Evolutionary conservation across 1,139 yeast genomes (phyloP).

Genomic region (Scheffersomyces titani): DNA sequence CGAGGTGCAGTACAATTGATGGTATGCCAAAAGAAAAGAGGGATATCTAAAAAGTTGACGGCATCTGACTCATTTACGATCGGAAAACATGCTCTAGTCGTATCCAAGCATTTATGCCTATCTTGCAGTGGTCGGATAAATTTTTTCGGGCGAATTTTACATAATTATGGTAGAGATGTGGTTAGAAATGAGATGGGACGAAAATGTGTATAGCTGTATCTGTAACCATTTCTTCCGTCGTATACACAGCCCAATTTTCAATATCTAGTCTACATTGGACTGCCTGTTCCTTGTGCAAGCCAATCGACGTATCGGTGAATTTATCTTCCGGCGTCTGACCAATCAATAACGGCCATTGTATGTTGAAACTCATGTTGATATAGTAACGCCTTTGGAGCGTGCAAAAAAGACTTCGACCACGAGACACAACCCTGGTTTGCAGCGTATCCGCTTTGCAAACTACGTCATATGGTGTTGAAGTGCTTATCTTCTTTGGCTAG

Average conservation of each 20-base stretch:
- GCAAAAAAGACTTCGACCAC: neutral
- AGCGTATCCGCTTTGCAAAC: neutral
- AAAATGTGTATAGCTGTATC: too few species aligned
- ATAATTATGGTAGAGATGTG: too few species aligned
- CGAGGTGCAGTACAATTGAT: neutral
- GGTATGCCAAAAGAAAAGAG: neutral
- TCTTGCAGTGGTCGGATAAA: neutral
- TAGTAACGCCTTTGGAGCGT: neutral
- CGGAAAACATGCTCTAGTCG: neutral
- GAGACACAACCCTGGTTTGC: neutral
- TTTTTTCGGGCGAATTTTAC: neutral
- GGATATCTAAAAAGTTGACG: neutral
- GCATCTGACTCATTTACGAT: neutral
- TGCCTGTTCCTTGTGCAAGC: neutral
- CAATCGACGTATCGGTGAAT: neutral
- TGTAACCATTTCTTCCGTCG: neutral
- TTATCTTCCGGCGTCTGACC: neutral
- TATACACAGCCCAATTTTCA: neutral
- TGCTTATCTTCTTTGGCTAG: neutral
- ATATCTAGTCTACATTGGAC: neutral
- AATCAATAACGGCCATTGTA: neutral
- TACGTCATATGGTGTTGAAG: neutral
- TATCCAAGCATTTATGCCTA: neutral
- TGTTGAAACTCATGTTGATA: neutral
- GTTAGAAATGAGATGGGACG: too few species aligned